A percentile compares a stretch with the other conserved stretches of the same genome.
Evolutionary conservation across 2,329 filamentous ascomycete genomes (phyloP).

Genomic region (Alternaria sp.): DNA sequence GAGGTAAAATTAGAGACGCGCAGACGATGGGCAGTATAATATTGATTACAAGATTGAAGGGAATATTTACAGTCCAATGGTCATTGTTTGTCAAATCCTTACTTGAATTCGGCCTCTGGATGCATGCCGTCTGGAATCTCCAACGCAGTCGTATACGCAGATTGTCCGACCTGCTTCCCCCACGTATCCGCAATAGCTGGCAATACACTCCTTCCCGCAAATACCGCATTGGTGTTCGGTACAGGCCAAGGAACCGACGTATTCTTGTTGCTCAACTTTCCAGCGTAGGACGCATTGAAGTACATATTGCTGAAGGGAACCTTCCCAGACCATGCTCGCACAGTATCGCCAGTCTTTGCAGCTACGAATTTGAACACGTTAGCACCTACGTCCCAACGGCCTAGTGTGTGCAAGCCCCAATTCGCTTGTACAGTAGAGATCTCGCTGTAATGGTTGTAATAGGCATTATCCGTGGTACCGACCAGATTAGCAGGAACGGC

Average conservation of each 20-base stretch:
- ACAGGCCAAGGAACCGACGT: slow-evolving; percentile 40
- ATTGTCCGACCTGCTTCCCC: slow-evolving; percentile 31
- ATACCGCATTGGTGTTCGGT: slow-evolving; percentile 36
- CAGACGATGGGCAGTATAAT: slow-evolving; percentile 7
- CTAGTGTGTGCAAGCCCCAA: slow-evolving; percentile 57
- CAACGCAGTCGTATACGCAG: slow-evolving; percentile 41
- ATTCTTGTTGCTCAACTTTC: slow-evolving; percentile 43
- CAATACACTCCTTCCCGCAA: slow-evolving; percentile 40
- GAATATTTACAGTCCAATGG: not conserved
- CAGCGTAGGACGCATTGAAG: slow-evolving; percentile 46
- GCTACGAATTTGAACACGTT: slow-evolving; percentile 54
- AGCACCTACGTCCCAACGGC: slow-evolving; percentile 58
- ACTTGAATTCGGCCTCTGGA: slow-evolving; percentile 42
- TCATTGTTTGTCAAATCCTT: not conserved
- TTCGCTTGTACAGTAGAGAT: slow-evolving; percentile 57
- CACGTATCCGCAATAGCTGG: slow-evolving; percentile 36
- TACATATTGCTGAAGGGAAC: slow-evolving; percentile 42
- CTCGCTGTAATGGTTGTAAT: slow-evolving; percentile 60
- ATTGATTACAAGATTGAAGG: not conserved
- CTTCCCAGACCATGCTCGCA: slow-evolving; percentile 38
- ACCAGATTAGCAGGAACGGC: slow-evolving; percentile 71
- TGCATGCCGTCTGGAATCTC: slow-evolving; percentile 49
- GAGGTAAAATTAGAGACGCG: not conserved
- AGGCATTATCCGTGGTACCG: slow-evolving; percentile 74
- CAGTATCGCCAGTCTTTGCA: slow-evolving; percentile 37